These are phyloP conservation scores for Tolypocladium cylindrosporum DNA, from an alignment of 2,329 filamentous ascomycete genomes.

Conservation along the genomic window DNA sequence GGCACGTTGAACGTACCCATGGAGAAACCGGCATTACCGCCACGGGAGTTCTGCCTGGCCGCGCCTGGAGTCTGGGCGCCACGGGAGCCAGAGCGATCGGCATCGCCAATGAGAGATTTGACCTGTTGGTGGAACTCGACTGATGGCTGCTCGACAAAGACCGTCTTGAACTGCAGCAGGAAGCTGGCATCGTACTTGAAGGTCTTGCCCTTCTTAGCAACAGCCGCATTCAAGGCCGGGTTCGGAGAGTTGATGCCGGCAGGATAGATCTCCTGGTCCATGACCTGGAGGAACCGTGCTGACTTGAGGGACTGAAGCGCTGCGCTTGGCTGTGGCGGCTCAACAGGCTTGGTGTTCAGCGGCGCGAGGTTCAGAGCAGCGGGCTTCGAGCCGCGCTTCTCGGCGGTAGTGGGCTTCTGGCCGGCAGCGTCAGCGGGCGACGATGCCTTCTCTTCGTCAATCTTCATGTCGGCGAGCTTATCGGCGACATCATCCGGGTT, in stretches of 20 bases:
- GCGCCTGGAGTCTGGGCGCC: constrained; percentile 44
- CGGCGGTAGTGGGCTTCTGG: constrained; percentile 39
- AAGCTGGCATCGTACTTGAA: constrained; percentile 96
- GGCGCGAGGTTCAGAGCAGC: constrained; percentile 76
- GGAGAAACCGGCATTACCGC: constrained; percentile 37
- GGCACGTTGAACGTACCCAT: constrained; percentile 63
- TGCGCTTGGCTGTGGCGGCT: constrained; percentile 86
- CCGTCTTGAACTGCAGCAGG: constrained; percentile 88
- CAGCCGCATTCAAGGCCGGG: constrained; percentile 75
- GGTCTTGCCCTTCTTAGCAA: constrained; percentile 66
- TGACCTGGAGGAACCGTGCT: constrained; percentile 74
- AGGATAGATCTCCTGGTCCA: constrained; percentile 74
- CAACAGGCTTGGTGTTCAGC: constrained; percentile 73
- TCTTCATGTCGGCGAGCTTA: constrained; percentile 42
- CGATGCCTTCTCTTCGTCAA: constrained; percentile 31
- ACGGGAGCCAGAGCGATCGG: constrained; percentile 48
- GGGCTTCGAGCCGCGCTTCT: constrained; percentile 65
- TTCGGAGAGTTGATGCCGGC: constrained; percentile 80
- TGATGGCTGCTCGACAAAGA: constrained; percentile 95
- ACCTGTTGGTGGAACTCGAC: constrained; percentile 87
- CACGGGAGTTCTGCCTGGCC: constrained; percentile 40
- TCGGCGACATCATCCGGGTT: constrained; percentile 29
- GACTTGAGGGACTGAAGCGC: constrained; percentile 90
- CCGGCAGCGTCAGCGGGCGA: constrained; percentile 34
- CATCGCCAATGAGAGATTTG: constrained; percentile 76